A percentile compares a stretch with the other conserved stretches of the same genome.
phyloP scores from a whole-genome alignment of 202 grass and related monocot species.

The Hordeum pubiflorum region DNA sequence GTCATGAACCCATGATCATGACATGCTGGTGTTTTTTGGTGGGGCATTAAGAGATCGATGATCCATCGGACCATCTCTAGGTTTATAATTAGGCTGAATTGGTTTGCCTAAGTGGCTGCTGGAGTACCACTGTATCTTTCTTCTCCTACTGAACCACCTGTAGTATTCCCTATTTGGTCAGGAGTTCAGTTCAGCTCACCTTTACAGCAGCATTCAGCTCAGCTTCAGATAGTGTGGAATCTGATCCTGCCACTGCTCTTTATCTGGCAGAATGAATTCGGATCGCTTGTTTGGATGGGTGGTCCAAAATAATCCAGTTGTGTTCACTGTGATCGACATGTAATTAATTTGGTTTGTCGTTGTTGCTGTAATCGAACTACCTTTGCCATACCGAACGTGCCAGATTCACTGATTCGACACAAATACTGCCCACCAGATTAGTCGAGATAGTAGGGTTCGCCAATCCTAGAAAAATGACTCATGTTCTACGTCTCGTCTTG shows the following conservation, averaged over 20 bases:
- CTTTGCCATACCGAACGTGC: not conserved
- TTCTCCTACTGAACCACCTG: not conserved
- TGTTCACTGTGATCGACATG: not conserved
- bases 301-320: not conserved
- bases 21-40: not conserved
- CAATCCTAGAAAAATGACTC: not conserved
- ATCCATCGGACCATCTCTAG: slow-evolving; percentile 16
- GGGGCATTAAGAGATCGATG: not conserved
- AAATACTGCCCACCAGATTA: not conserved
- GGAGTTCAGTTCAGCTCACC: not conserved
- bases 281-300: slow-evolving; percentile 9
- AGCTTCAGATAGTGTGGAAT: slow-evolving; percentile 19
- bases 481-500: too few species aligned
- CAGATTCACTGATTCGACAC: not conserved
- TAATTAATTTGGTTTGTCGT: not conserved
- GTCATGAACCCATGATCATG: not conserved
- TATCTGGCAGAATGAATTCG: not conserved
- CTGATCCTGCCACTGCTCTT: slow-evolving; percentile 13
- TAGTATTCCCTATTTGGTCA: not conserved
- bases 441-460: not conserved
- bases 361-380: not conserved
- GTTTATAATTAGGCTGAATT: not conserved
- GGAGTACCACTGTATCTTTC: not conserved
- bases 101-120: not conserved
- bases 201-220: slow-evolving; percentile 8